Evolutionary conservation across 495 filamentous ascomycete species (phyloP).

Genomic region (Hypoxylon crocopeplum): DNA sequence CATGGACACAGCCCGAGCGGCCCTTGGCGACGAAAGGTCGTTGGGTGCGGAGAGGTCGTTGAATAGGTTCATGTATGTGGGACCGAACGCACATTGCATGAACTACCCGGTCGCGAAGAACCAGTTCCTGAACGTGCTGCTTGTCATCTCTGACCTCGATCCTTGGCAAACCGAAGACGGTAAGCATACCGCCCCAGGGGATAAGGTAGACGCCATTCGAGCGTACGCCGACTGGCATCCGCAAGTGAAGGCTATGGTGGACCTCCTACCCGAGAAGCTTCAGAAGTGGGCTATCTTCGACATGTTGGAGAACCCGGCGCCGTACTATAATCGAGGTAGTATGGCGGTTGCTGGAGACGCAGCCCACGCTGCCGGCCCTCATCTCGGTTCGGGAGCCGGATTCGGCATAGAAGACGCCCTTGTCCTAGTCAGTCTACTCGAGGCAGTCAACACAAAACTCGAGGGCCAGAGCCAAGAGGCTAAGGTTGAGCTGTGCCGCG

Average conservation of each 20-base stretch:
- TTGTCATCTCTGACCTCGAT: constrained; percentile 45
- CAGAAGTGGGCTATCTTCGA: constrained; percentile 67
- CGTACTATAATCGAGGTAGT: constrained; percentile 45
- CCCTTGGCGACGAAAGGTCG: constrained; percentile 37
- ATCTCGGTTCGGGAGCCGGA: constrained; percentile 62
- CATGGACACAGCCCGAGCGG: constrained; percentile 42
- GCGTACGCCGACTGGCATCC: constrained; percentile 50
- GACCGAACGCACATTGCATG: constrained; percentile 46
- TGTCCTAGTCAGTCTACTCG: constrained; percentile 50
- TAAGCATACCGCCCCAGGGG: constrained; percentile 42
- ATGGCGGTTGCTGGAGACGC: constrained; percentile 59
- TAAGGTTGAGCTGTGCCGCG: constrained; percentile 30
- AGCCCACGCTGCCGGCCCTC: constrained; percentile 49
- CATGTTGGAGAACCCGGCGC: constrained; percentile 50
- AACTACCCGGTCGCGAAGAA: constrained; percentile 50
- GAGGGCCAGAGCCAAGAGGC: neutral
- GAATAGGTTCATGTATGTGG: constrained; percentile 53
- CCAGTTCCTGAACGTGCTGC: constrained; percentile 48
- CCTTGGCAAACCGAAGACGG: constrained; percentile 43
- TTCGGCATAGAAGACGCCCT: constrained; percentile 63
- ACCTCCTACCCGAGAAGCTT: constrained; percentile 51
- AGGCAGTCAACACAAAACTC: constrained; percentile 30
- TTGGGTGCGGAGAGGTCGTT: constrained; percentile 18
- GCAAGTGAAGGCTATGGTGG: constrained; percentile 45
- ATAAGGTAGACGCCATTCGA: constrained; percentile 38